Conservation (phyloP, 192 early-diverging fungal genomes). For the Endogone sp. region DNA sequence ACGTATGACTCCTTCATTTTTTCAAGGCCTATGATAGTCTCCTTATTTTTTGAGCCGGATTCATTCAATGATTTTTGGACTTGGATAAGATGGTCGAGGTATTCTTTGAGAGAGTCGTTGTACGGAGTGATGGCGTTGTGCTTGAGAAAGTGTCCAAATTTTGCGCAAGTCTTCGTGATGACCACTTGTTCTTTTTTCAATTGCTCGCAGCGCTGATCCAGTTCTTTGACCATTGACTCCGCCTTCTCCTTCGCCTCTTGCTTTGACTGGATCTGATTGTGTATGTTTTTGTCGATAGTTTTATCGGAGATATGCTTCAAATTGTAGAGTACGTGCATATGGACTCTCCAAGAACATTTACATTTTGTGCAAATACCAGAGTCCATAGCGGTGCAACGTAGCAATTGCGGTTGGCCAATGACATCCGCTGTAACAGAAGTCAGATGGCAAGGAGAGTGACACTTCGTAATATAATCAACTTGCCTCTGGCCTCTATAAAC, state of each 20-base stretch:
- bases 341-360: conserved; percentile 20
- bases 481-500: not conserved
- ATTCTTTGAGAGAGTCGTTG: conserved; percentile 20
- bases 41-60: conserved; percentile 4
- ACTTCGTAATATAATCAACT: conserved; percentile 21
- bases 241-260: too few relatives aligned
- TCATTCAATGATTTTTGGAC: conserved; percentile 17
- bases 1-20: conserved; percentile 6
- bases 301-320: conserved; percentile 10
- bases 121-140: conserved; percentile 22
- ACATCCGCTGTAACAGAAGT: conserved; percentile 10
- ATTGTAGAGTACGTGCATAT: conserved; percentile 17
- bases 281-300: conserved; percentile 10
- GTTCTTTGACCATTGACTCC: too few relatives aligned
- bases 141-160: conserved; percentile 21
- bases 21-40: conserved; percentile 12
- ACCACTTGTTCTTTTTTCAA: conserved; percentile 15
- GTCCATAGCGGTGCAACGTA: conserved; percentile 19
- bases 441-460: conserved; percentile 22
- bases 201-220: not conserved
- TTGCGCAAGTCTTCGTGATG: conserved; percentile 13
- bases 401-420: conserved; percentile 11
- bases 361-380: conserved; percentile 13
- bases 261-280: too few relatives aligned
- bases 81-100: conserved; percentile 18